Conservation (phyloP, 306 rosid genomes). For the Crataegus laevigata region DNA sequence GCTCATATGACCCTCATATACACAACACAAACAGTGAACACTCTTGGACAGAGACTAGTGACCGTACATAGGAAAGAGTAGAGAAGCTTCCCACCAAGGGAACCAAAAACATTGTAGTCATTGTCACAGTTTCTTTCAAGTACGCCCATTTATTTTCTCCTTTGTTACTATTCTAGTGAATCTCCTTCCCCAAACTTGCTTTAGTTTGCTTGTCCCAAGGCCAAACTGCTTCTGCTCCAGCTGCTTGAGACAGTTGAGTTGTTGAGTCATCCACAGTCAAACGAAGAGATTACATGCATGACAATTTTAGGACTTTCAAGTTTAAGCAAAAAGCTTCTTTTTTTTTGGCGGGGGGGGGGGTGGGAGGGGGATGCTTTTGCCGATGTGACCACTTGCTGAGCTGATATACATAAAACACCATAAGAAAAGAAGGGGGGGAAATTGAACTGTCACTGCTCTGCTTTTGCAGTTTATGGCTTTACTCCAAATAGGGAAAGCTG, state of each 20-base stretch:
- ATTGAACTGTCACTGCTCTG: background rate
- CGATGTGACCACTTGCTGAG: constrained; percentile 39
- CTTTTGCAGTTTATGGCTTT: background rate
- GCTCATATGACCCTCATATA: background rate
- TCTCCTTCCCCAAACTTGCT: background rate
- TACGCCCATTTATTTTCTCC: background rate
- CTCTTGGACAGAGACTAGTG: background rate
- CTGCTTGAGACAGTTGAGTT: constrained; percentile 2
- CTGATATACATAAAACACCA: background rate
- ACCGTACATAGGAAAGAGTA: constrained; percentile 54
- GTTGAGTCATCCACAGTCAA: constrained; percentile 13
- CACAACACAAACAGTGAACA: background rate
- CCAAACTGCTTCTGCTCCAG: background rate
- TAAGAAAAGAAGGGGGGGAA: background rate
- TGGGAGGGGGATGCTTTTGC: background rate
- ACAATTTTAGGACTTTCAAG: constrained; percentile 22
- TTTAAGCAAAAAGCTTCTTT: constrained; percentile 1
- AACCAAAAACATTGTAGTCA: constrained; percentile 45
- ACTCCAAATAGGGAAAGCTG: constrained; percentile 15
- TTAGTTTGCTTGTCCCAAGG: constrained; percentile 24
- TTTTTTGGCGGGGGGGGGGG: background rate
- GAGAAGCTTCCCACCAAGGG: constrained; percentile 75
- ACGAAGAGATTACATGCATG: constrained; percentile 9
- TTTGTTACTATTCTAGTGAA: constrained; percentile 1
- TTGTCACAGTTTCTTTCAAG: constrained; percentile 15